A percentile compares a stretch with the other conserved stretches of the same genome.
These are phyloP conservation scores for Aciculosporium take DNA, from an alignment of 2,329 filamentous ascomycete species.

Conservation along the genomic window DNA sequence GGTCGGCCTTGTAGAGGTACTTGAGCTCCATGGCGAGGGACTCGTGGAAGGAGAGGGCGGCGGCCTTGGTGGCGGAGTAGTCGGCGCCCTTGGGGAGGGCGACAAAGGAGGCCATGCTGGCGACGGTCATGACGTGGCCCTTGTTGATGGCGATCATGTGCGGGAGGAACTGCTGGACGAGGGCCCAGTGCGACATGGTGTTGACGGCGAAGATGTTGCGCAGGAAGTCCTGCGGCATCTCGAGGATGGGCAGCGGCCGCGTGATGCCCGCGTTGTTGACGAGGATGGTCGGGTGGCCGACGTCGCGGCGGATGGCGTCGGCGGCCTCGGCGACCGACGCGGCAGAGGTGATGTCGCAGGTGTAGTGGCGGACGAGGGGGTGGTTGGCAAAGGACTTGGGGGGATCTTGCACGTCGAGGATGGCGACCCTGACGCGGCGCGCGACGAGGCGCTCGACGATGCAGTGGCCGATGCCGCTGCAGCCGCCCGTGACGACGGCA, in stretches of 20 bases:
- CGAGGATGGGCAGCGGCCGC: constrained; percentile 43
- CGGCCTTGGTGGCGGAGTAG: constrained; percentile 52
- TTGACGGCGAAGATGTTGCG: constrained; percentile 57
- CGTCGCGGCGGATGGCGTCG: constrained; percentile 20
- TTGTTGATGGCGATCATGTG: constrained; percentile 48
- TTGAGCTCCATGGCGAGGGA: constrained; percentile 41
- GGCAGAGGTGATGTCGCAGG: constrained; percentile 26
- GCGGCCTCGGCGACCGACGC: constrained; percentile 30
- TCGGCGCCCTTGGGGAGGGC: constrained; percentile 47
- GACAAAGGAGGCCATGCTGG: constrained; percentile 48
- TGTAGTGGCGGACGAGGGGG: constrained; percentile 17
- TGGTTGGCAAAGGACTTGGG: constrained; percentile 13
- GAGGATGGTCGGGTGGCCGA: constrained; percentile 52
- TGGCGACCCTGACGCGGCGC: constrained; percentile 46
- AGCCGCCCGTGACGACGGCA: constrained; percentile 30
- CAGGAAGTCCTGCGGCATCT: constrained; percentile 38
- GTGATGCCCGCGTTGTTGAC: constrained; percentile 58
- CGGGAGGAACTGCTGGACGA: constrained; percentile 51
- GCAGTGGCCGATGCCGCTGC: constrained; percentile 26
- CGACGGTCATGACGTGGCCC: constrained; percentile 57
- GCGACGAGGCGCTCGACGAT: constrained; percentile 18
- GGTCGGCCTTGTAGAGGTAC: constrained; percentile 43
- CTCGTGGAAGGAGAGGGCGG: constrained; percentile 53
- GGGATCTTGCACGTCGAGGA: constrained; percentile 44
- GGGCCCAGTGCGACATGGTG: constrained; percentile 48